Evolutionary conservation across 371 early-diverging fungal species (phyloP), one percentile per base, ranked within the genome.

Genomic region (Apophysomyces variabilis): DNA sequence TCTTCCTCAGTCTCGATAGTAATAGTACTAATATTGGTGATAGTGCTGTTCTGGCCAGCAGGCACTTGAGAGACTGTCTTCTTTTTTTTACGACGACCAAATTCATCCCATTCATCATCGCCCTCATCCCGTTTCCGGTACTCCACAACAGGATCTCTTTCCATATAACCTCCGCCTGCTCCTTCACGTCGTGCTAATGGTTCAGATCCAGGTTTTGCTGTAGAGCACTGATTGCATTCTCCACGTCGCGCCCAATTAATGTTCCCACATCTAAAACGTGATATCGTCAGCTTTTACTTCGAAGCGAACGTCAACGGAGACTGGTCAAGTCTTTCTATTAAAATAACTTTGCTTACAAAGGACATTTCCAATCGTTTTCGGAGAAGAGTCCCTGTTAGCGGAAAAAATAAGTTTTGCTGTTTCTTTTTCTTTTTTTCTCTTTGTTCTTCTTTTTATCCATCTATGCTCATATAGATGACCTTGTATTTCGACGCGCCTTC

Each of bases 101-200:
- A 74, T 47, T 74, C 75, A 61, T 74, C 75, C 66, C 69, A 74
- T 57, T 74, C 75, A 45, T 74, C 75, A 38, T 71, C 71, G 16
- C 69, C 69, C 38, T 74, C 71, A 13, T 65, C 58, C 1, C 65
- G 57, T 57, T 45, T 36, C 6, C 67, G 65, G 60, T 71, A 75
- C 38, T 71, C 69, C n/a, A 72, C 67, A 16, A 69, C 69, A 32
- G 56, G 46, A 50, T 75, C 75, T n/a, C 75, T 66, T 61, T 75
- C 75, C 66, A 75, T 59, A 50, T 59, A 75, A 16, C 75, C 75
- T 12, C 75, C 75, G 21, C 75, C 75, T 12, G 72, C 69, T n/a
- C 75, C 75, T 65, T 75, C 72, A 9, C 75, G 69, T n/a, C 67
- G 66, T 14, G 66, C 69, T 58, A 64, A 41, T 6, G 58, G 45